Evolutionary conservation across 2,329 filamentous ascomycete species (phyloP), one percentile per base, ranked within the genome.

Genomic region (Xylariales sp.): DNA sequence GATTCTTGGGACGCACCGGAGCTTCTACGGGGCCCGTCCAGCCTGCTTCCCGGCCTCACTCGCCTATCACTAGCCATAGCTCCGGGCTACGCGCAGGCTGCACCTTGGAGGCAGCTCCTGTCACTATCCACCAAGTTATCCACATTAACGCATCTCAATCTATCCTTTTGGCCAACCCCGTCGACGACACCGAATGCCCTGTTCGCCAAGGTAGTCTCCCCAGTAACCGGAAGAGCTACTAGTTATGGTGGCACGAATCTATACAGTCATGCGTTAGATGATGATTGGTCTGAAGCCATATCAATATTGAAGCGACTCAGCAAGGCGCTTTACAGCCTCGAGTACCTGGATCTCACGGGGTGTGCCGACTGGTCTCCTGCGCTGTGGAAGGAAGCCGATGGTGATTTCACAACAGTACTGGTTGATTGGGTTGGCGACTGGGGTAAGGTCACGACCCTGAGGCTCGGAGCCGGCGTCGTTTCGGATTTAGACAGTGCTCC

Each of bases 111-210:
- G 33, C 74, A 78, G 24, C 66, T 83, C 5, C 60, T 83, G 17
- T 48, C 65, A 2, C 55, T 83, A n/a, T 68, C 75, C 0, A 54
- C 62, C 10, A 76, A 72, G 46, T 54, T 79, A 6, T 66, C 66
- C 1, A 69, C 65, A 12, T 57, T 83, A 27, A 83, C 78, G 2
- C 77, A 83, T 48, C 62, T 83, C 28, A 78, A 71, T 45, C 64
- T 83, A 6, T 76, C 77, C 13, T 74, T 72, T 52, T 83, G 79
- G 79, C 78, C 79, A 2, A 67, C 70, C 34, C 79, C 79, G 2
- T 69, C 67, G 13, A 57, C 78, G n/a, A 76, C 75, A 2, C 73
- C 74, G 7, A 72, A 74, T 45, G 68, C 76, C 6, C 69, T 65
- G 40, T 62, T 62, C 18, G 59, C 72, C 1, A 67, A 69, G 2